Evolutionary conservation across 129 eudicot species (phyloP), one percentile per base, ranked within the genome.

Genomic region (Pittosporum tobira): DNA sequence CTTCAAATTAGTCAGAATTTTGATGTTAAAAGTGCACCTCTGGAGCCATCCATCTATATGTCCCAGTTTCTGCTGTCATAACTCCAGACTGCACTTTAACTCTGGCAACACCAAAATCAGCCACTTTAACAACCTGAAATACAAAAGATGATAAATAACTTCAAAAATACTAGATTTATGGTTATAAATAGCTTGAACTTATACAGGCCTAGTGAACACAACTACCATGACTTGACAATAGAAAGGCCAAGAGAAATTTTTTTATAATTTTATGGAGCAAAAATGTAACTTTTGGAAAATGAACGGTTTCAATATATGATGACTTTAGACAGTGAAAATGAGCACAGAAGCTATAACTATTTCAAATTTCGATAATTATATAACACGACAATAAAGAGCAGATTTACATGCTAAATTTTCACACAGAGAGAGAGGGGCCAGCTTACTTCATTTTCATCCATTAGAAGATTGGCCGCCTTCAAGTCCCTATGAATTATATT

Each of bases 11-110:
- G 55, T 18, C 48, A 10, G 31, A 57, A 30, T 8, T 26, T 38
- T 3, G 10, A 48, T 24, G 25, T 42, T 13, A 36, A 62, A 36
- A 3, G 53, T 14, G n/a, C 65, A 91, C 99, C 94, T 91, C 99
- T 38, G 99, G 99, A 73, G 99, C 99, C 99, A 91, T 91, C 99
- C 99, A 93, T 45, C 99, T 71, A 51, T 93, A 93, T 13, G 99
- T 93, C 65, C 99, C 99, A 30, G 99, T 93, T 77, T 93, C 99
- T 64, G 99, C 96, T 15, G 96, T 93, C 99, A 93, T 93, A 19
- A 93, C 99, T 71, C 99, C 99, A 45, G 86, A 71, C 72, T 93
- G 99, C 47, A 86, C 79, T 74, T 84, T 87, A 48, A 93, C 99
- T 79, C 99, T 83, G 47, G 99, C 99, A 61, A 93, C 99, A 51